Base-by-base conservation (phyloP, 2,329 filamentous ascomycete genomes). In the Thielaviopsis populi region DNA sequence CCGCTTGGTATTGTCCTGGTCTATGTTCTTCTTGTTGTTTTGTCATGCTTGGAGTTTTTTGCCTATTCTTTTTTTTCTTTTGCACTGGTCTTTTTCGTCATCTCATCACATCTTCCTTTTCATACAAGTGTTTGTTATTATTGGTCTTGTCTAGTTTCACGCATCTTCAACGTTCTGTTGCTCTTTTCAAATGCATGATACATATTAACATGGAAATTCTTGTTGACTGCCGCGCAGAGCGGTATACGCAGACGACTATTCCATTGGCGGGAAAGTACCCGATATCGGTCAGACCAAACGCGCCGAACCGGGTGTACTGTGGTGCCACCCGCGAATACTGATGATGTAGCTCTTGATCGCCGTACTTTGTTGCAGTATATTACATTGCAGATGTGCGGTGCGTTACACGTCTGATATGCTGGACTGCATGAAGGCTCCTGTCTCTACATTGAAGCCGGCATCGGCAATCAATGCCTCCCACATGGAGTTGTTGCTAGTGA, bases 401-500 rank as follows among this genome's bases (percentile, higher is more conserved):
- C 46, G 6, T n/a, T 33, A 59, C 56, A 59, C 42, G 56, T n/a
- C 19, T 22, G 53, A n/a, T 56, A 37, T 56, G 30, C 42, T 40
- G 19, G 56, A 37, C 19, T 59, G 64, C 53, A 65, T 65, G 30
- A 66, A 66, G 6, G 63, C 42, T n/a, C 64, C 64, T n/a, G 62
- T 59, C 40, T 61, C 48, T 17, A 63, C 61, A 64, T 69, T 69
- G 40, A 72, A 72, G 13, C 71, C 71, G 41, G 68, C 70, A 58
- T 68, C 69, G 0, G 69, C 69, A 62, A 73, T 71, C 3, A 73
- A 40, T 17, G 64, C 68, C 6, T 68, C 67, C 71, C 72, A 73
- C 7, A 69, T 66, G 7, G 69, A 68, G 30, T 72, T 68, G 40
- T 71, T 68, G 6, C 27, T 43, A 19, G 67, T 65, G 3, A 66